Base-by-base conservation (phyloP, 495 filamentous ascomycete species). In the Physcia stellaris region DNA sequence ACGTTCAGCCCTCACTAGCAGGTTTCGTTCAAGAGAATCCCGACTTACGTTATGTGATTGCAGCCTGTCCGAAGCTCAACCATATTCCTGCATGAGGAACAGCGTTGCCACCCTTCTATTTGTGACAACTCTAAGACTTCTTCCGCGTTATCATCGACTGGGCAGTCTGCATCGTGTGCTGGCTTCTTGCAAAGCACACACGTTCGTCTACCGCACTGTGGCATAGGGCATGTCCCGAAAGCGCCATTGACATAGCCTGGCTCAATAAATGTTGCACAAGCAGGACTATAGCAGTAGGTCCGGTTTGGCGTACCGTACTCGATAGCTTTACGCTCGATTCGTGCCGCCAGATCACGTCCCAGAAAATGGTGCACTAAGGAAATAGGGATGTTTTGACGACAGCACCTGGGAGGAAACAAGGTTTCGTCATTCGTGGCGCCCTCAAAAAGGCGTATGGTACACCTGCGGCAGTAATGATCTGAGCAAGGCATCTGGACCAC, bases 401-500 rank as follows among this genome's bases (percentile, higher is more conserved):
- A 74, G 48, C 71, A 75, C n/a, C 62, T 56, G 4, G 71, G 70
- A 1, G 71, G 71, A 35, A 68, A 73, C 0, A 66, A 35, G 0
- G 64, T 51, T 38, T 73, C 66, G 46, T 73, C 69, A 0, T 43
- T 52, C 16, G 64, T 53, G 0, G 67, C 49, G 0, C 35, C 23
- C 17, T 39, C 39, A 48, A 73, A 70, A 71, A 56, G 0, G 39
- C 33, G 2, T 27, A 27, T 1, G 71, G 20, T 21, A 36, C 70
- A 75, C 6, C 47, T 44, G 0, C 45, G 44, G 45, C 72, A 75
- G 50, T 73, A 73, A 5, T 53, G 35, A 41, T 74, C 67, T 1
- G 21, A 38, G 37, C 56, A 57, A 5, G 54, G 48, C 3, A 41
- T 28, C 18, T 32, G 41, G 17, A 31, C 23, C 16, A 39, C 19